Evolutionary conservation across 2,329 filamentous ascomycete genomes (phyloP), one percentile per base, ranked within the genome.

Genomic region (Fusarium irregulare): DNA sequence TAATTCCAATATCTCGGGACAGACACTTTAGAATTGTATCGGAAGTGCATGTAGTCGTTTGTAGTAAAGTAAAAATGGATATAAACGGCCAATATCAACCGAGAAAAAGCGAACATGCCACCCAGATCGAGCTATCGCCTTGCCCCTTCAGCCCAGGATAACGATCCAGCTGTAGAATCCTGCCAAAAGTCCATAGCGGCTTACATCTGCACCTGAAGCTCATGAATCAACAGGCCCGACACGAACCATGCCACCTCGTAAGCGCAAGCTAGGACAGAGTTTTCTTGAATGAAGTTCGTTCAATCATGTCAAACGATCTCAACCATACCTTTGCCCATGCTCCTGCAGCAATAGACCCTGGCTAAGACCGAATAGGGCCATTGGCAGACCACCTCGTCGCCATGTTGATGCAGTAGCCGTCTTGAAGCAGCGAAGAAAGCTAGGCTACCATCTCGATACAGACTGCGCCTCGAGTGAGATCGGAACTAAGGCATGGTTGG

Each of bases 201-300:
- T 56, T 56, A 56, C 53, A 56, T 23, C 23, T 40, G 53, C 30
- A 47, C 30, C n/a, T n/a, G n/a, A n/a, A n/a, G n/a, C n/a, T n/a
- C 9, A 2, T 48, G 7, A 28, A n/a, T 28, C 18, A 56, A 48
- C 30, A 56, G 18, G 30, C 13, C 53, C 30, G 30, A 47, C 8
- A 30, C 23, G 53, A 48, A n/a, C 53, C 42, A 56, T 56, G 30
- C 13, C 30, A 56, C 18, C 23, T 4, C 14, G 30, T 56, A 56
- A 56, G 53, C 53, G 30, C 41, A 47, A 56, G 9, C 30, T 7
- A 56, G 9, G 21, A 40, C 7, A 23, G 42, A 40, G 9, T 23
- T 40, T 56, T 56, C 53, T 40, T 5, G 53, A 48, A 40, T n/a
- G 13, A 11, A 30, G 42, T 40, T 56, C 9, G 10, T 40, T 30